Percentiles rank a stretch among this genome's conserved stretches.
phyloP scores from a whole-genome alignment of 108 stramenopile genomes.

The Fistulifera solaris region DNA sequence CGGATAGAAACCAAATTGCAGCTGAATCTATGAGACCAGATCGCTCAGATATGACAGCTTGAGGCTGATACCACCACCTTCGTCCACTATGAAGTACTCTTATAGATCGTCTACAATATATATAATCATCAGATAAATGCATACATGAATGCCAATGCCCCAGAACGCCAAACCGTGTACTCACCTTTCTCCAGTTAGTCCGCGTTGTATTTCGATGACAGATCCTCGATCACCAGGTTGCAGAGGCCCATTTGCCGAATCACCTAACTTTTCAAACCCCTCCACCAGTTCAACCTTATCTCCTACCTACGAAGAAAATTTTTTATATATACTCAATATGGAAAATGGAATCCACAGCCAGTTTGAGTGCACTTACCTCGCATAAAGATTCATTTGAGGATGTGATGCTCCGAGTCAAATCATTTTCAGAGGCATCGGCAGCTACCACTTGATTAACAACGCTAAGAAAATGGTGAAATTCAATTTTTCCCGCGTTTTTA shows the following conservation, averaged over 20 bases:
- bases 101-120: conserved; percentile 16
- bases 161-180: background rate
- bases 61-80: conserved; percentile 46
- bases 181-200: conserved; percentile 18
- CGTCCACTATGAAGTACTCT: conserved; percentile 29
- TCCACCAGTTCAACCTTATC: conserved; percentile 38
- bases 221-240: conserved; percentile 24
- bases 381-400: background rate
- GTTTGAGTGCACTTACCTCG: background rate
- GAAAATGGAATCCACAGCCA: background rate
- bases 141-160: background rate
- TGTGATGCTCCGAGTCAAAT: background rate
- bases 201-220: conserved; percentile 33
- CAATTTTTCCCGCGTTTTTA: background rate
- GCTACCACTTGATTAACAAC: conserved; percentile 12
- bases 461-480: conserved; percentile 13
- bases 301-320: conserved; percentile 13
- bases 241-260: conserved; percentile 33
- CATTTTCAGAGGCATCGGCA: conserved; percentile 10
- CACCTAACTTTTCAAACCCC: conserved; percentile 29
- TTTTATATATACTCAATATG: background rate
- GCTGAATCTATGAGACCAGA: conserved; percentile 30
- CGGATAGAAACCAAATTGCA: conserved; percentile 26
- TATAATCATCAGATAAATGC: background rate
- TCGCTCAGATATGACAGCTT: conserved; percentile 25